Evolutionary conservation across 2,329 filamentous ascomycete species (phyloP).

Genomic region (Epichloe gansuensis): DNA sequence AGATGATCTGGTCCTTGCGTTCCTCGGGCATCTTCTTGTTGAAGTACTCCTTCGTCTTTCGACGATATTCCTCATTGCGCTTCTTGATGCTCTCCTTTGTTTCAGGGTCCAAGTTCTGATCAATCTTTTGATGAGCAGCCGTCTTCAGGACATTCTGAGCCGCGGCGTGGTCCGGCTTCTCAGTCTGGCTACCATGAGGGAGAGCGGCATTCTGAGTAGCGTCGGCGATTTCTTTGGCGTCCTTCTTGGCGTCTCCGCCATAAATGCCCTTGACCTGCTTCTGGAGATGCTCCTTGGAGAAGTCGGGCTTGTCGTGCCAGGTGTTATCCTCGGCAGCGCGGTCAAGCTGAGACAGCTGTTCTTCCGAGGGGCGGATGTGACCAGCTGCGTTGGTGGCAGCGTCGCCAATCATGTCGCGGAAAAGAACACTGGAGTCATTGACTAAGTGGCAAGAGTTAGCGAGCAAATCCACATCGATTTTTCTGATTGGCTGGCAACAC

Average conservation of each 20-base stretch:
- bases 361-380: constrained; percentile 63
- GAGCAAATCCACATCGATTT: too few relatives aligned
- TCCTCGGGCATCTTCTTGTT: constrained; percentile 81
- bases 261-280: constrained; percentile 53
- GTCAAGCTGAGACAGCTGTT: constrained; percentile 66
- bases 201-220: constrained; percentile 44
- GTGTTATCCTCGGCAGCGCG: constrained; percentile 77
- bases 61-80: constrained; percentile 30
- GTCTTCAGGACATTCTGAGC: constrained; percentile 22
- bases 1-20: constrained; percentile 82
- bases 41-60: constrained; percentile 58
- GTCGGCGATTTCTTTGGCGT: constrained; percentile 46
- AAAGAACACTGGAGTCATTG: constrained; percentile 64
- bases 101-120: constrained; percentile 54
- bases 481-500: too few relatives aligned
- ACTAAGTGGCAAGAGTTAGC: constrained; percentile 27
- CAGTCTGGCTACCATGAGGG: constrained; percentile 31
- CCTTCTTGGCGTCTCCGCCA: constrained; percentile 39
- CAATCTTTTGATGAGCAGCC: constrained; percentile 42
- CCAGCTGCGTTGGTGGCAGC: constrained; percentile 67
- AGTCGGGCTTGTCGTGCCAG: constrained; percentile 78
- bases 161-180: constrained; percentile 32
- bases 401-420: constrained; percentile 87
- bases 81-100: constrained; percentile 36
- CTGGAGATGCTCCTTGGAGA: constrained; percentile 58